These are phyloP conservation scores for Friedmanniomyces simplex DNA, from an alignment of 495 filamentous ascomycete genomes.

Conservation along the genomic window DNA sequence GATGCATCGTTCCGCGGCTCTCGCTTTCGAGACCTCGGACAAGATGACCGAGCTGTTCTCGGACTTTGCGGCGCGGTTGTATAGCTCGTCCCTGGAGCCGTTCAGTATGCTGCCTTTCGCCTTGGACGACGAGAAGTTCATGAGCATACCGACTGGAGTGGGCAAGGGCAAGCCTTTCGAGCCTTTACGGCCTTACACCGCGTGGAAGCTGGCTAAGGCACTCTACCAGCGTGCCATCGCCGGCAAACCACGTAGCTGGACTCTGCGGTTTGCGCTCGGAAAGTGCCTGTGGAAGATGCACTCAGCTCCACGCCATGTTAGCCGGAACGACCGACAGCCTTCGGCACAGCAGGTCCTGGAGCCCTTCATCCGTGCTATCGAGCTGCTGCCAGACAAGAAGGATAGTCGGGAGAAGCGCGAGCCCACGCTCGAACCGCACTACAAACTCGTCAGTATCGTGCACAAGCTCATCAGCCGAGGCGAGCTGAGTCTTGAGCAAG, in stretches of 20 bases:
- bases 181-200: constrained; percentile 61
- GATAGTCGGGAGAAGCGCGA: constrained; percentile 56
- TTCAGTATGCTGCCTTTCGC: constrained; percentile 65
- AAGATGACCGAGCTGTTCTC: constrained; percentile 75
- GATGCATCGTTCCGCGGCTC: constrained; percentile 51
- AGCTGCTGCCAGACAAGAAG: constrained; percentile 67
- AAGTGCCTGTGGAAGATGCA: constrained; percentile 98
- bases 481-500: constrained; percentile 39
- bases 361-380: constrained; percentile 62
- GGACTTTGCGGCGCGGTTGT: constrained; percentile 83
- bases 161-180: constrained; percentile 63
- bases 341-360: constrained; percentile 52
- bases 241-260: constrained; percentile 73
- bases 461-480: constrained; percentile 60
- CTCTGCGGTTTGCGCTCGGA: constrained; percentile 77
- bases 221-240: constrained; percentile 68
- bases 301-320: constrained; percentile 40
- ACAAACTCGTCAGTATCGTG: constrained; percentile 80
- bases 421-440: constrained; percentile 88
- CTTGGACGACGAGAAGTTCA: constrained; percentile 54
- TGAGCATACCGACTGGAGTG: constrained; percentile 61
- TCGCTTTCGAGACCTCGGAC: constrained; percentile 48
- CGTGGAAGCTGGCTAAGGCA: constrained; percentile 74
- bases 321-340: constrained; percentile 11
- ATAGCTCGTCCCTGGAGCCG: constrained; percentile 81